Evolutionary conservation across 2,329 filamentous ascomycete genomes (phyloP), one percentile per base, ranked within the genome.

Genomic region (Aspergillus thermomutatus): DNA sequence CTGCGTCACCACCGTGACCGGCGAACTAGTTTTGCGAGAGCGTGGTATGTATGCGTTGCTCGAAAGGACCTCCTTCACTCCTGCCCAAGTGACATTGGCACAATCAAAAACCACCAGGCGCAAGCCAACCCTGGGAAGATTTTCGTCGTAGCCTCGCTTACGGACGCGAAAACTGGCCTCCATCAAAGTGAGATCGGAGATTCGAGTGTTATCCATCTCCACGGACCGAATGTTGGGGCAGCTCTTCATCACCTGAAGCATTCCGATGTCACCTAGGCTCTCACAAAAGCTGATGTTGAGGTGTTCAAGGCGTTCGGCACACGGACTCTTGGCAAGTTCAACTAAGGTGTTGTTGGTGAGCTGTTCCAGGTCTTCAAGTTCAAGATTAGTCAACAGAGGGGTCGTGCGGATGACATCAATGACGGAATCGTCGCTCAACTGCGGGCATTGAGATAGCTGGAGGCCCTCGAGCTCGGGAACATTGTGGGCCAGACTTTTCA

Each of bases 261-360:
- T 89, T 55, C 93, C 93, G 0, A 80, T 77, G 69, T 97, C 94
- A 25, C 91, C 87, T 2, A 99, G 75, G 54, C 84, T 86, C 71
- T 96, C 93, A 71, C 94, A 99, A 72, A 92, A 96, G 66, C 91
- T 93, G 64, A 97, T 83, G 53, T 91, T 92, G 5, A 97, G 82
- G 69, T 97, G 92, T 63, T 89, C 82, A 6, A 99, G 80, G 23
- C 77, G 80, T 0, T 82, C 74, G 0, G 88, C 88, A 69, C 91
- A 96, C 0, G 91, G 88, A 0, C 91, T 84, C 64, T 85, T 88
- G 49, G 91, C 87, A 7, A 99, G 80, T 59, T 89, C 85, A 54
- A 91, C 82, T 2, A 97, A 77, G 0, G 91, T 78, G 3, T 79
- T 76, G 69, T 97, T 95, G 19, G 89, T 92, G 14, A 97, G 77